These are phyloP conservation scores for Wallemia ichthyophaga DNA, from an alignment of 1,284 basidiomycete genomes.

Conservation along the genomic window DNA sequence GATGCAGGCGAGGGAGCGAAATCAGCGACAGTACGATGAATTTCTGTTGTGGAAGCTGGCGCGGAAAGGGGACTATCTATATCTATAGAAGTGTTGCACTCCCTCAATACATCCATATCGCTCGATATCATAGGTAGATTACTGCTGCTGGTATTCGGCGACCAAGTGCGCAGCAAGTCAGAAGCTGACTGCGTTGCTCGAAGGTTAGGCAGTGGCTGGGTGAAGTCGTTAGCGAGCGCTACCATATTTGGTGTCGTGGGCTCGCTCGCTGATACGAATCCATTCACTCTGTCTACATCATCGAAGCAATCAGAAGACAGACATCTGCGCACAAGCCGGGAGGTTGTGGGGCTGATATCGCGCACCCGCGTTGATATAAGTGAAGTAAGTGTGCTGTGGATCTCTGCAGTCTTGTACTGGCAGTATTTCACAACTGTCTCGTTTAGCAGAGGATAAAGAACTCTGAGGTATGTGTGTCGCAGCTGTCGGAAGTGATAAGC, in stretches of 20 bases:
- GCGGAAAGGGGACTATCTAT: neutral
- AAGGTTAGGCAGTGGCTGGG: neutral
- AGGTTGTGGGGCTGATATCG: conserved; percentile 57
- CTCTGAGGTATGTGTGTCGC: conserved; percentile 84
- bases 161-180: neutral
- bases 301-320: conserved; percentile 59
- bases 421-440: conserved; percentile 61
- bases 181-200: neutral
- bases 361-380: conserved; percentile 37
- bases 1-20: neutral
- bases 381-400: conserved; percentile 51
- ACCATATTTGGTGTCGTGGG: neutral
- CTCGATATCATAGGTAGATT: neutral
- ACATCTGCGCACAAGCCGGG: conserved; percentile 70
- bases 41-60: neutral
- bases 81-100: neutral
- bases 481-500: conserved; percentile 23
- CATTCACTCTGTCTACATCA: conserved; percentile 3
- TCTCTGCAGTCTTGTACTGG: conserved; percentile 74
- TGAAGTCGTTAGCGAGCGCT: neutral
- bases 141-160: neutral
- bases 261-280: neutral
- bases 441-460: conserved; percentile 75
- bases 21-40: neutral
- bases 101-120: neutral